These are phyloP conservation scores for Tinospora cordifolia DNA, from an alignment of 164 flowering plant species.

Conservation along the genomic window DNA sequence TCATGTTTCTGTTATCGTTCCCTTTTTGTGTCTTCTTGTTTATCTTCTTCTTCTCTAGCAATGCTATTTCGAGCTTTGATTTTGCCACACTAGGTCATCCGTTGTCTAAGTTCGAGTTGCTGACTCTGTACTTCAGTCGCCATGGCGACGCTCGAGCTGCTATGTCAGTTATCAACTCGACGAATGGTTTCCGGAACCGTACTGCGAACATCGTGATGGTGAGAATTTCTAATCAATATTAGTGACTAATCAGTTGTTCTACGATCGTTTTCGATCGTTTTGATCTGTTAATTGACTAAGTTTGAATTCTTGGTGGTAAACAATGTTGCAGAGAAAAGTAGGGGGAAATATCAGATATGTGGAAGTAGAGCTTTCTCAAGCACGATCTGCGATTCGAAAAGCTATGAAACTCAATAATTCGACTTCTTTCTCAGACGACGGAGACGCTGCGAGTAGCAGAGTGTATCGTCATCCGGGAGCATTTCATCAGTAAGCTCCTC, in stretches of 20 bases:
- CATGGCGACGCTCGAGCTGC: conserved; percentile 14
- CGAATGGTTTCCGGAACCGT: background rate
- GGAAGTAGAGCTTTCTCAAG: conserved; percentile 44
- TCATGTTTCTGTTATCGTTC: background rate
- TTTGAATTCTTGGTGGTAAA: background rate
- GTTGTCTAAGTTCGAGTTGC: conserved; percentile 11
- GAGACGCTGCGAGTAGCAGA: conserved; percentile 14
- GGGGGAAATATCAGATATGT: conserved; percentile 11
- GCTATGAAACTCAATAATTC: conserved; percentile 27
- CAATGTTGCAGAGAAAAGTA: conserved; percentile 18
- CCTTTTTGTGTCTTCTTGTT: background rate
- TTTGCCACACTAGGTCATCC: background rate
- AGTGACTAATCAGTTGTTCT: background rate
- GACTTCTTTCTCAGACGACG: background rate
- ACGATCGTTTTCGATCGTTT: background rate
- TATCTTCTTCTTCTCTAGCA: background rate
- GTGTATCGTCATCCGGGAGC: conserved; percentile 50
- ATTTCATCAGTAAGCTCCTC: conserved; percentile 49
- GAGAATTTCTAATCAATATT: background rate
- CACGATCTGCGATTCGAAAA: conserved; percentile 40
- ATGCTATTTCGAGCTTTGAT: background rate
- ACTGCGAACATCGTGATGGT: conserved; percentile 12
- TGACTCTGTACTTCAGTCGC: conserved; percentile 1
- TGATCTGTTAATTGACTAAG: background rate
- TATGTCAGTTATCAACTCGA: background rate